These are phyloP conservation scores for Amoeboaphelidium occidentale DNA, from an alignment of 371 early-diverging fungal species.

Conservation along the genomic window DNA sequence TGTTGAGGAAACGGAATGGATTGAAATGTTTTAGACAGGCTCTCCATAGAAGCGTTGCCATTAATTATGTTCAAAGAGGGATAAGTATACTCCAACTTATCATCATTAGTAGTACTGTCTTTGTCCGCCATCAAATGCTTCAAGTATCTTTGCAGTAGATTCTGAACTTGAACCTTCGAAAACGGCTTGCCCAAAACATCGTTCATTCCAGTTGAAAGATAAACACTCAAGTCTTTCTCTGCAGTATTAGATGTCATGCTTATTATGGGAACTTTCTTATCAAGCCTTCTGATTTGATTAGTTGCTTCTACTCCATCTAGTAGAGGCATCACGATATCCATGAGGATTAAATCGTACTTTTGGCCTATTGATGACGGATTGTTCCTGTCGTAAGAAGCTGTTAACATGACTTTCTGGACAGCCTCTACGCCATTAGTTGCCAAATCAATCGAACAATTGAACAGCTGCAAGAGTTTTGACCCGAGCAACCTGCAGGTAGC, in stretches of 20 bases:
- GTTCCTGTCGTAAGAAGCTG: no score
- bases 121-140: neutral
- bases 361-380: no score
- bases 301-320: slow-evolving; percentile 53
- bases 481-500: slow-evolving; percentile 33
- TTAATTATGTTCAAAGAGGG: no score
- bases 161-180: slow-evolving; percentile 11
- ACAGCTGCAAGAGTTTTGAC: slow-evolving; percentile 27
- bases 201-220: slow-evolving; percentile 49
- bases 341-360: slow-evolving; percentile 47
- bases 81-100: no score
- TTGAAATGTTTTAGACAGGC: no score
- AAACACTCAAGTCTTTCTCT: slow-evolving; percentile 33
- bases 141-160: slow-evolving; percentile 8
- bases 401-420: slow-evolving; percentile 30
- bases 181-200: slow-evolving; percentile 59
- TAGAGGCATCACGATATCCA: slow-evolving; percentile 54
- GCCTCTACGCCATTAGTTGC: slow-evolving; percentile 48
- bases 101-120: no score
- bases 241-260: slow-evolving; percentile 51
- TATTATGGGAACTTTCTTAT: slow-evolving; percentile 41
- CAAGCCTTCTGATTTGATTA: slow-evolving; percentile 41
- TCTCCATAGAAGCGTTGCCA: no score
- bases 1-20: no score
- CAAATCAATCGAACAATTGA: slow-evolving; percentile 42